A percentile compares a stretch with the other conserved stretches of the same genome.
These are phyloP conservation scores for Gamarada debralockiae DNA, from an alignment of 495 filamentous ascomycete genomes.

Conservation along the genomic window DNA sequence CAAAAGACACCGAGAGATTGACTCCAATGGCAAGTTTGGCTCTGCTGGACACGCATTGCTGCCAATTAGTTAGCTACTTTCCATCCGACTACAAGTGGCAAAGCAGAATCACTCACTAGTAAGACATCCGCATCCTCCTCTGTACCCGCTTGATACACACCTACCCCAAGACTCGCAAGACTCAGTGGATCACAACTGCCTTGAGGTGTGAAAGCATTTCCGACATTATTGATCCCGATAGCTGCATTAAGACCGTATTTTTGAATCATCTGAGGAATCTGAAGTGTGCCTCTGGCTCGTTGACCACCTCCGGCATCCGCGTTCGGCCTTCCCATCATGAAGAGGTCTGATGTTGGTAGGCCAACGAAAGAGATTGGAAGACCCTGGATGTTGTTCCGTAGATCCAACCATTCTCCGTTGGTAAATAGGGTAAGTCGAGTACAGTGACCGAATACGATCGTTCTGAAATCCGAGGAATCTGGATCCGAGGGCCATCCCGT, in stretches of 20 bases:
- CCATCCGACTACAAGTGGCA: too few species aligned
- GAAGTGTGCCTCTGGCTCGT: slow-evolving; percentile 55
- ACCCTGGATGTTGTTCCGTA: slow-evolving; percentile 41
- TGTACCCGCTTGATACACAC: slow-evolving; percentile 65
- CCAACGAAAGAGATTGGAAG: slow-evolving; percentile 68
- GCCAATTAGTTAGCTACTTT: neutral
- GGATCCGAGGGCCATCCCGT: slow-evolving; percentile 39
- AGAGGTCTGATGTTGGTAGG: slow-evolving; percentile 69
- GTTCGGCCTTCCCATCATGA: slow-evolving; percentile 59
- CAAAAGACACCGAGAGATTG: neutral
- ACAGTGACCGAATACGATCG: slow-evolving; percentile 65
- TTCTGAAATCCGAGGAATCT: slow-evolving; percentile 31
- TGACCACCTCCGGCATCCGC: slow-evolving; percentile 23
- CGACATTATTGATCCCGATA: slow-evolving; percentile 72
- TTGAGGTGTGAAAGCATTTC: slow-evolving; percentile 74
- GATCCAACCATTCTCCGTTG: slow-evolving; percentile 42
- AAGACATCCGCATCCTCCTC: slow-evolving; percentile 53
- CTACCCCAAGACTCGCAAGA: slow-evolving; percentile 60
- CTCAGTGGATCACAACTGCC: slow-evolving; percentile 67
- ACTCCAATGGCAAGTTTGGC: slow-evolving; percentile 23
- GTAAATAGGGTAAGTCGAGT: slow-evolving; percentile 59
- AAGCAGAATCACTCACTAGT: slow-evolving; percentile 28
- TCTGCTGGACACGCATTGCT: slow-evolving; percentile 25
- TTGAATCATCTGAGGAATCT: slow-evolving; percentile 59
- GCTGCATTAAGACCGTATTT: slow-evolving; percentile 55